Evolutionary conservation across 257 asterid species (phyloP).

Genomic region (Rauvolfia tetraphylla): DNA sequence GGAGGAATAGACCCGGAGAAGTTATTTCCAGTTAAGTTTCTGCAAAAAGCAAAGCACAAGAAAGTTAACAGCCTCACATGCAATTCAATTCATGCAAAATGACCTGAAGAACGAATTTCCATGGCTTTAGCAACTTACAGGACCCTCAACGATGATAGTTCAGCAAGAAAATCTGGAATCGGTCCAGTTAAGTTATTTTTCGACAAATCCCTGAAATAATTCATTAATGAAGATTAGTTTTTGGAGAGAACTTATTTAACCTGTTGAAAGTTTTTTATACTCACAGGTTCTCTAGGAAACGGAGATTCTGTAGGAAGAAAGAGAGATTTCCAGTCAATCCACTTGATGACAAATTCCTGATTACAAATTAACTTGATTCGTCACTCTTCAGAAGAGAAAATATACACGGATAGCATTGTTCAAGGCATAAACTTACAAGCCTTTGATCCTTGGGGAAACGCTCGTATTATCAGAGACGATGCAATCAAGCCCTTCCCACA

Average conservation of each 20-base stretch:
- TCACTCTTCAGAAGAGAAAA: too few relatives aligned
- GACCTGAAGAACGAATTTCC: background rate
- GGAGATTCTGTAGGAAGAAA: slow-evolving; percentile 20
- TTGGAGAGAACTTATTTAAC: background rate
- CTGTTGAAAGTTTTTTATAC: background rate
- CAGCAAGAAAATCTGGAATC: slow-evolving; percentile 29
- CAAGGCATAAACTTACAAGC: slow-evolving; percentile 26
- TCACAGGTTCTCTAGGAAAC: slow-evolving; percentile 26
- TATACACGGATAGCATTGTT: too few relatives aligned
- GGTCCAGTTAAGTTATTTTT: slow-evolving; percentile 26
- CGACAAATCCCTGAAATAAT: slow-evolving; percentile 33
- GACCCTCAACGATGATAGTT: slow-evolving; percentile 14
- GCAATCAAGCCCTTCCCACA: slow-evolving; percentile 47
- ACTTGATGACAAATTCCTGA: slow-evolving; percentile 31
- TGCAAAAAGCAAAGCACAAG: slow-evolving; percentile 2
- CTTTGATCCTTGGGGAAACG: slow-evolving; percentile 21
- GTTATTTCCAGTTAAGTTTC: slow-evolving; percentile 36
- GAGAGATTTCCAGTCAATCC: slow-evolving; percentile 26
- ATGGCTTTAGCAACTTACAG: slow-evolving; percentile 21
- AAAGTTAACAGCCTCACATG: background rate
- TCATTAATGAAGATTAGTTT: background rate
- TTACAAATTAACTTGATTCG: background rate
- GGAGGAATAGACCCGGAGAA: slow-evolving; percentile 34
- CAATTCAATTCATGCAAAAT: too few relatives aligned
- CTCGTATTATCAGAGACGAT: background rate